Conservation (phyloP, 768 basidiomycete genomes). For the Lentinula lateritia region DNA sequence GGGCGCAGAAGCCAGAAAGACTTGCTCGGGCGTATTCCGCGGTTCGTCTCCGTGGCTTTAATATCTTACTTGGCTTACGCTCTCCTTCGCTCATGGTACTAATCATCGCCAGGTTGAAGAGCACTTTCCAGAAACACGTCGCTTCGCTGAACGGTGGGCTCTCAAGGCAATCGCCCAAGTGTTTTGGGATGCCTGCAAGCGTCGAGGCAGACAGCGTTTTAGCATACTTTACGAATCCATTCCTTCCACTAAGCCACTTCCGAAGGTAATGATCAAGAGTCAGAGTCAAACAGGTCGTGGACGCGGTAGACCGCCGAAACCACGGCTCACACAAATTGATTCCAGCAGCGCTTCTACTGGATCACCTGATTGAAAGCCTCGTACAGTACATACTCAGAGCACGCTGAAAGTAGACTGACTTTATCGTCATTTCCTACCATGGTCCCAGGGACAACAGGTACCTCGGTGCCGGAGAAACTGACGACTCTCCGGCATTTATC, state of each 20-base stretch:
- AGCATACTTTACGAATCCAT: background rate
- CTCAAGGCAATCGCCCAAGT: background rate
- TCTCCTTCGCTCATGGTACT: too few species aligned
- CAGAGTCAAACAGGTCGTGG: background rate
- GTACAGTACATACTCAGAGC: too few species aligned
- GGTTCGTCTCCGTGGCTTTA: background rate
- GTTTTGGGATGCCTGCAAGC: background rate
- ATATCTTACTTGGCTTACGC: background rate
- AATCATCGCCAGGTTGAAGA: background rate
- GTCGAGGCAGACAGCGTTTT: background rate
- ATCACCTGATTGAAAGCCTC: too few species aligned
- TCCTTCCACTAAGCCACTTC: background rate
- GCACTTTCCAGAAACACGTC: background rate
- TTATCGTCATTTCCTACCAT: too few species aligned
- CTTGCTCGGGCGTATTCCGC: background rate
- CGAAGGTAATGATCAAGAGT: background rate
- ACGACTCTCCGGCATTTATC: too few species aligned
- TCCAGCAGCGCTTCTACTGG: too few species aligned
- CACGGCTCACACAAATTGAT: too few species aligned
- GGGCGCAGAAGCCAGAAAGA: background rate
- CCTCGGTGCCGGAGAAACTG: too few species aligned
- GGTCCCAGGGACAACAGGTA: too few species aligned
- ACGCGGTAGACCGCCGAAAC: background rate
- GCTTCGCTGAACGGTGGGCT: background rate
- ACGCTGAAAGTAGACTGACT: too few species aligned